Conservation (phyloP, 805 yeast genomes). For the Peterozyma xylosa region DNA sequence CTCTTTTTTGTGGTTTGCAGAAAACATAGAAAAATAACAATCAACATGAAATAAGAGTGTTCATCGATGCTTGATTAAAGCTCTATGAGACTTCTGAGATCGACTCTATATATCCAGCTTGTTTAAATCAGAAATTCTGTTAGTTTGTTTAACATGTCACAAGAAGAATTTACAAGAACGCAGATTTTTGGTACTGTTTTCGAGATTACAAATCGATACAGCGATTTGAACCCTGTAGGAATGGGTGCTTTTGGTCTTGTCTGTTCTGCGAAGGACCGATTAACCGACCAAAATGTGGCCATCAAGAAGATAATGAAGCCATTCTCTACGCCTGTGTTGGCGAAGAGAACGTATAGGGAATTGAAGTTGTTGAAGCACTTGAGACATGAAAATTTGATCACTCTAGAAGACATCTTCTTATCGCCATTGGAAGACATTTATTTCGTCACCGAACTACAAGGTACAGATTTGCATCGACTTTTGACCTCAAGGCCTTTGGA, state of each 20-base stretch:
- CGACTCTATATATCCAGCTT: too few species aligned
- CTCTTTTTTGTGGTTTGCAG: too few species aligned
- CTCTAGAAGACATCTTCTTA: constrained; percentile 87
- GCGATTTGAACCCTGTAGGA: constrained; percentile 94
- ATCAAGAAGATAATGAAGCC: constrained; percentile 98
- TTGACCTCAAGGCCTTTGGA: constrained; percentile 91
- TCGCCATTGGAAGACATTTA: constrained; percentile 93
- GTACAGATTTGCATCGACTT: constrained; percentile 90
- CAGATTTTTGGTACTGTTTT: constrained; percentile 94
- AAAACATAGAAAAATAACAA: too few species aligned
- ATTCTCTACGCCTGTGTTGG: constrained; percentile 86
- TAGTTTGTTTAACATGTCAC: constrained; percentile 17
- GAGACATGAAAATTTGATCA: constrained; percentile 89
- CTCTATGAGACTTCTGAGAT: too few species aligned
- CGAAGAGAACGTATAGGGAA: constrained; percentile 95
- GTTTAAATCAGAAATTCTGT: too few species aligned
- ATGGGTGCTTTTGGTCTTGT: constrained; percentile 99
- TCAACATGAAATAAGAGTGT: too few species aligned
- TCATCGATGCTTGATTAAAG: too few species aligned
- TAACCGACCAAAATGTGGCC: constrained; percentile 90
- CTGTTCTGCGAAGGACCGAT: constrained; percentile 89
- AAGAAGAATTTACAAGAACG: constrained; percentile 52
- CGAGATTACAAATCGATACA: constrained; percentile 84
- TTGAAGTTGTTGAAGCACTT: constrained; percentile 87
- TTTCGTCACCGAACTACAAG: constrained; percentile 94